Base-by-base conservation (phyloP, 495 filamentous ascomycete species). In the Aspergillus ostianus region DNA sequence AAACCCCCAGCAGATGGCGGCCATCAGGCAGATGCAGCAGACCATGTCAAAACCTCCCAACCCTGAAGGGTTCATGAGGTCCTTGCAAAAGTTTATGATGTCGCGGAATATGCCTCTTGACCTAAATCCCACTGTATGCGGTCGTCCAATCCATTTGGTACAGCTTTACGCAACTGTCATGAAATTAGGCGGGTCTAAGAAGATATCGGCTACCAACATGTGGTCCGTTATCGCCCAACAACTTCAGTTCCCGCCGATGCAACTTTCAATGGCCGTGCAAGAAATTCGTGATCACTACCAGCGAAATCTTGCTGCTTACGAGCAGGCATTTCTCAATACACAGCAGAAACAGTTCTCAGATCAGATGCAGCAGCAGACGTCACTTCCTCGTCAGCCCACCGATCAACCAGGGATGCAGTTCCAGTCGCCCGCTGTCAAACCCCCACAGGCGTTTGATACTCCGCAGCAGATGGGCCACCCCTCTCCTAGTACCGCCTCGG, bases 181-280 rank as follows among this genome's bases (percentile, higher is more conserved):
- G 69, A 89, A 87, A 62, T 81, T 89, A 67, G 88, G 89, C 18
- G 94, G 94, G 2, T 96, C 88, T 44, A 87, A 85, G 69, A 88
- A 83, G 61, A 81, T 96, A 7, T 85, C 83, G 0, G 76, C 77
- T 21, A 79, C 78, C 19, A 87, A 89, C 58, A 74, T 79, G 61
- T 98, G 93, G 93, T 79, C 80, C 8, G 81, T 83, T 21, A 77
- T 95, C 52, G 86, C 91, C 1, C 82, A 84, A 44, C 74, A 79
- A 26, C 73, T 97, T 55, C 84, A 87, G 15, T 87, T 92, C 55
- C 77, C 82, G 17, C 83, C 76, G 21, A 77, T 84, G 58, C 89
- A 92, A 64, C 78, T 85, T 56, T 88, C 84, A 3, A 76, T 77
- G 18, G 89, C 86, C 0, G 79, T 82, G 13, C 80, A 82, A 53